Evolutionary conservation across 352 stramenopile genomes (phyloP).

Genomic region (Thalassiosira allenii): DNA sequence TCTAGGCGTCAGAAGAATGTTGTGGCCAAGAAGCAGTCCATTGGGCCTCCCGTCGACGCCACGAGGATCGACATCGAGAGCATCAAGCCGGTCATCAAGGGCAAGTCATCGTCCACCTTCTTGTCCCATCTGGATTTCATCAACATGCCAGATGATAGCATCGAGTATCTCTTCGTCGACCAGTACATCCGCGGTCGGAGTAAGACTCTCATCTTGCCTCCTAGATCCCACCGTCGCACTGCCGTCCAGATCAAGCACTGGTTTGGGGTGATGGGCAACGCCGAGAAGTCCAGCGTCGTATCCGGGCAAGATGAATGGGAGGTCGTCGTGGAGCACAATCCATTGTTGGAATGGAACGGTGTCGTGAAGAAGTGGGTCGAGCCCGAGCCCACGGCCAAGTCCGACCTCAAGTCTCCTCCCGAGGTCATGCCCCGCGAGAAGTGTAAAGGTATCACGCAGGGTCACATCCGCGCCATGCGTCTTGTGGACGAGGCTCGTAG

Average conservation of each 20-base stretch:
- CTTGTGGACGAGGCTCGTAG: background rate
- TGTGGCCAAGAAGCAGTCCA: no score
- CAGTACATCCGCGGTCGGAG: background rate
- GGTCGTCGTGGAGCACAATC: background rate
- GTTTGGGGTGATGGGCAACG: background rate
- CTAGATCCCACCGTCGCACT: constrained; percentile 4
- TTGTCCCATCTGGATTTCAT: constrained; percentile 13
- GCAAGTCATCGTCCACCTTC: background rate
- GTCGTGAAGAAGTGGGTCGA: background rate
- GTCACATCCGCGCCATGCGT: background rate
- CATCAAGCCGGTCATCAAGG: background rate
- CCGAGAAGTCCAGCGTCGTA: background rate
- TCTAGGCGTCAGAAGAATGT: no score
- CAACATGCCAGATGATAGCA: background rate
- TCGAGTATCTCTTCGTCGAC: constrained; percentile 7
- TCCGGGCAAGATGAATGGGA: background rate
- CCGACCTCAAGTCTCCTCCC: background rate
- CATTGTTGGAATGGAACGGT: background rate
- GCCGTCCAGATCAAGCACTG: constrained; percentile 5
- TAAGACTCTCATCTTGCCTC: background rate
- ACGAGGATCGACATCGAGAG: background rate
- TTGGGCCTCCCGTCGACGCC: background rate
- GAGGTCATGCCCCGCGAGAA: background rate
- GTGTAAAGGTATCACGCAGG: background rate
- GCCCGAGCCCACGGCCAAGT: background rate